Conservation (phyloP, 176 grass and related monocot genomes). For the Lolium multiflorum region DNA sequence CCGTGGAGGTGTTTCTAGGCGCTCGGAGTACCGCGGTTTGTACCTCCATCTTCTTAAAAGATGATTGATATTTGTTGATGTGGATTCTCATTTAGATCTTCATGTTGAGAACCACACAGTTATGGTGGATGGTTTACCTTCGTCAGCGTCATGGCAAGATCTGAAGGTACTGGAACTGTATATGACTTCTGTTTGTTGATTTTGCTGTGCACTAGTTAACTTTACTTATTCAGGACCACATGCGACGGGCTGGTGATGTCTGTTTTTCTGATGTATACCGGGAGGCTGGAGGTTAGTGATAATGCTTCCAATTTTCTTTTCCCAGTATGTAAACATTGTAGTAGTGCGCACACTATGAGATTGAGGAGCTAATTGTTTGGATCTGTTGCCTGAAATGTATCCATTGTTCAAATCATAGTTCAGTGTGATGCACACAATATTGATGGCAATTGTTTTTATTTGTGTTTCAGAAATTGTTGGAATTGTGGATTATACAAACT, state of each 20-base stretch:
- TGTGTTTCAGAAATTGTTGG: slow-evolving; percentile 76
- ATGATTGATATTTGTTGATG: background rate
- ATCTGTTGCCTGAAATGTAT: slow-evolving; percentile 5
- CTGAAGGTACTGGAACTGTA: slow-evolving; percentile 65
- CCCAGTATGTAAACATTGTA: background rate
- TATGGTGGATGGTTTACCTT: slow-evolving; percentile 89
- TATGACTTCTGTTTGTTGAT: slow-evolving; percentile 7
- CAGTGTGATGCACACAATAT: slow-evolving; percentile 11
- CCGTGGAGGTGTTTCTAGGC: slow-evolving; percentile 72
- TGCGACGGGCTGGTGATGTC: slow-evolving; percentile 88
- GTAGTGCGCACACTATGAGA: background rate
- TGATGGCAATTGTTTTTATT: slow-evolving; percentile 8
- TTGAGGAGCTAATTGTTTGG: slow-evolving; percentile 12
- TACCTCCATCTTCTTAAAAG: slow-evolving; percentile 11
- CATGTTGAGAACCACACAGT: slow-evolving; percentile 55
- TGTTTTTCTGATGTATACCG: slow-evolving; percentile 97
- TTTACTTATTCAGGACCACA: slow-evolving; percentile 72
- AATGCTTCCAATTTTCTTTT: background rate
- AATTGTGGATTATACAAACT: slow-evolving; percentile 94
- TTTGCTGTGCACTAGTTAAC: background rate
- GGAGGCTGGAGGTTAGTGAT: slow-evolving; percentile 72
- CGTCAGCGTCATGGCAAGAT: slow-evolving; percentile 97
- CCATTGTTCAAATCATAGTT: background rate
- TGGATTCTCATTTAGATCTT: slow-evolving; percentile 10
- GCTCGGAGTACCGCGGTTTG: slow-evolving; percentile 80